A percentile compares a stretch with the other conserved stretches of the same genome.
Conservation (phyloP, 1,139 yeast genomes). For the Sugiyamaella sp. region DNA sequence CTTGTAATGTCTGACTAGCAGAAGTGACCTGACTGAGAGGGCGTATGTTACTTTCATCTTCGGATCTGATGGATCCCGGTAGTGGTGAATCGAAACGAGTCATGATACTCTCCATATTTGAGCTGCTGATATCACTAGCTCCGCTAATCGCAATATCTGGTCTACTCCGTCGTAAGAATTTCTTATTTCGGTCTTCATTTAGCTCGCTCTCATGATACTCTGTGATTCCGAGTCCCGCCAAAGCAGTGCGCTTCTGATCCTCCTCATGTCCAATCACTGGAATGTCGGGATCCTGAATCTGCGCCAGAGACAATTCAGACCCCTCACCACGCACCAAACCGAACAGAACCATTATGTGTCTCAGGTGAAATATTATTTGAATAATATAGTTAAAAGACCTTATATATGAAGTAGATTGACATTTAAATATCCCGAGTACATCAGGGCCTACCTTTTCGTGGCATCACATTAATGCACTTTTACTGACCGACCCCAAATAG, state of each 20-base stretch:
- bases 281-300: conserved; percentile 13
- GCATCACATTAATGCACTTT: no score
- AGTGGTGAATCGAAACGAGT: no score
- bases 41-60: no score
- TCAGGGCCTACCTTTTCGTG: no score
- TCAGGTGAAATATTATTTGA: neutral
- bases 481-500: no score
- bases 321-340: conserved; percentile 15
- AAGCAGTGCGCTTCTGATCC: neutral
- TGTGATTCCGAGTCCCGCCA: conserved; percentile 9
- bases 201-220: neutral
- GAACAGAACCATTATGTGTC: conserved; percentile 15
- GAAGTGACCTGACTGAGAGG: no score
- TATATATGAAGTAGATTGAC: neutral
- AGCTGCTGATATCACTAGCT: neutral
- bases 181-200: neutral
- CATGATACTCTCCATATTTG: no score
- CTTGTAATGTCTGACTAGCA: no score
- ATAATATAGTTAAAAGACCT: neutral
- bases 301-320: conserved; percentile 6
- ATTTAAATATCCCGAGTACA: neutral
- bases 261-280: neutral
- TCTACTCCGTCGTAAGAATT: neutral
- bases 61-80: no score
- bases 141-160: conserved; percentile 10